Evolutionary conservation across 805 yeast genomes (phyloP).

Genomic region (Saccharomycopsis sp.): DNA sequence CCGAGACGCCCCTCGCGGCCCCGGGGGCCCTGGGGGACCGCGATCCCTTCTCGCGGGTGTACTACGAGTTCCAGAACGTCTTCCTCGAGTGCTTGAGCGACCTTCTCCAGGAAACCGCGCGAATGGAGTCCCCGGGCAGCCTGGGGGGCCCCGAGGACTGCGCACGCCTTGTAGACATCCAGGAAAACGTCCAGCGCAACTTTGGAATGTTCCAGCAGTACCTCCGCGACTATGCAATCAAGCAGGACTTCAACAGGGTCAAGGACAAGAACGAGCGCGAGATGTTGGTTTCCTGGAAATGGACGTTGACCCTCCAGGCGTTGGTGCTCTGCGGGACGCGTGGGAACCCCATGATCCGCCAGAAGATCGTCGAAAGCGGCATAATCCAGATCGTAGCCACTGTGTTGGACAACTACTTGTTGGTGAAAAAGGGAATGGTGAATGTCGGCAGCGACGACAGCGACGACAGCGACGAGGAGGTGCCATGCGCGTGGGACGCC

Average conservation of each 20-base stretch:
- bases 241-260: slow-evolving; percentile 16
- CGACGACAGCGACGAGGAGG: not conserved
- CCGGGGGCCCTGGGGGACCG: not conserved
- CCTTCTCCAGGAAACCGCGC: slow-evolving; percentile 5
- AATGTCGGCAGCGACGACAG: not conserved
- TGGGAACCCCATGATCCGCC: slow-evolving; percentile 81
- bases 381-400: slow-evolving; percentile 88
- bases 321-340: slow-evolving; percentile 85
- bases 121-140: not conserved
- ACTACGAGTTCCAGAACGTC: slow-evolving; percentile 2
- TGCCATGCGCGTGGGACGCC: too few relatives aligned
- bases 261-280: slow-evolving; percentile 30
- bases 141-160: not conserved
- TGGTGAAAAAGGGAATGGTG: slow-evolving; percentile 22
- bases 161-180: not conserved
- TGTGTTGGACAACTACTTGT: slow-evolving; percentile 76
- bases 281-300: slow-evolving; percentile 81
- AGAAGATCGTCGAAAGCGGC: slow-evolving; percentile 86
- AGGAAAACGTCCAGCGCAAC: not conserved
- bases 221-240: slow-evolving; percentile 5
- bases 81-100: slow-evolving; percentile 12
- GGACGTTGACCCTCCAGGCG: slow-evolving; percentile 94
- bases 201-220: slow-evolving; percentile 7
- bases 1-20: not conserved
- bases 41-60: not conserved